Evolutionary conservation across 306 rosid genomes (phyloP).

Genomic region (Aeschynomene evenia): DNA sequence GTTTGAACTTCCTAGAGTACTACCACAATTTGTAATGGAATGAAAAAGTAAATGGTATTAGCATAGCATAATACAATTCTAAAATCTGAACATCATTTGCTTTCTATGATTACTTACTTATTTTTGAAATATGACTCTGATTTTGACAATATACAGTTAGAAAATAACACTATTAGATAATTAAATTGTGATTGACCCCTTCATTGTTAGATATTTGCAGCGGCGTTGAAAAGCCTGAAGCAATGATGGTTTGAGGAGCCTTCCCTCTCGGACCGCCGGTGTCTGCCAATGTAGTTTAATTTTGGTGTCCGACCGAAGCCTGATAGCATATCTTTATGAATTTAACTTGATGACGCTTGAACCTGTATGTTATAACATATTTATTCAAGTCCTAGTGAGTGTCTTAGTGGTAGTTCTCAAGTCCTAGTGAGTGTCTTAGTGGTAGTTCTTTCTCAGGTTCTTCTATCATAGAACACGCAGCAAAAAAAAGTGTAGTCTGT

Average conservation of each 20-base stretch:
- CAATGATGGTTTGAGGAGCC: conserved; percentile 28
- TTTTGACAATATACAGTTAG: conserved; percentile 7
- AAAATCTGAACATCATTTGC: conserved; percentile 1
- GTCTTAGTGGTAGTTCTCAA: conserved; percentile 16
- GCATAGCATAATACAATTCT: background rate
- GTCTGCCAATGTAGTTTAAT: conserved; percentile 8
- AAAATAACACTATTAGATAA: background rate
- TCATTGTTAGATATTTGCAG: conserved; percentile 45
- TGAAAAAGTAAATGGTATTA: background rate
- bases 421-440: conserved; percentile 1
- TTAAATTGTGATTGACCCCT: conserved; percentile 9
- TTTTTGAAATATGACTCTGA: background rate
- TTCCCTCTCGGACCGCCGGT: background rate
- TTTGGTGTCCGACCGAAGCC: conserved; percentile 9
- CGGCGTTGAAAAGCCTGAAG: conserved; percentile 49
- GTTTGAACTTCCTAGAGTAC: background rate
- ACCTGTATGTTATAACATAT: background rate
- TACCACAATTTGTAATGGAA: background rate
- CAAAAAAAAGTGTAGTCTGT: background rate
- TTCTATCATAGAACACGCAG: conserved; percentile 21
- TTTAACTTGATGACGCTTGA: background rate
- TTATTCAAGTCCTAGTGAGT: conserved; percentile 9
- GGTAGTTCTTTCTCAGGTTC: conserved; percentile 15
- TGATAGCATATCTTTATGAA: conserved; percentile 10
- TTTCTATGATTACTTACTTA: conserved; percentile 4